Conservation (phyloP, 495 filamentous ascomycete species). For the Penicillium cinerascens region DNA sequence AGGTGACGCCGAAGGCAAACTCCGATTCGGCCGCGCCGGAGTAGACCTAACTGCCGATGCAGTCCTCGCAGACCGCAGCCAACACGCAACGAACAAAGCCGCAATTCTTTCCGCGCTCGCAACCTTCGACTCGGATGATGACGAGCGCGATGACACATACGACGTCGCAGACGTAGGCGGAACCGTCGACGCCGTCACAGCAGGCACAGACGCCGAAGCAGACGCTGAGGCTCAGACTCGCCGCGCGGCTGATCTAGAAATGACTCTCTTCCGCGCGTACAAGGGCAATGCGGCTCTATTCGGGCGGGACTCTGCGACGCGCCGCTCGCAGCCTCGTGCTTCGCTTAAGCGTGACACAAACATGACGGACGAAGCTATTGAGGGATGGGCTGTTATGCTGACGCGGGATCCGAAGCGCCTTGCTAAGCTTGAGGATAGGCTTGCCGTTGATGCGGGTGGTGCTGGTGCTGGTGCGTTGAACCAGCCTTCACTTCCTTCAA, state of each 20-base stretch:
- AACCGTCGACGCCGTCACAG: constrained; percentile 60
- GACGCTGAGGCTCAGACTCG: constrained; percentile 34
- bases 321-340: constrained; percentile 57
- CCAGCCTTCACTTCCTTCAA: constrained; percentile 59
- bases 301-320: constrained; percentile 61
- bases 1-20: constrained; percentile 45
- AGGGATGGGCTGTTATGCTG: constrained; percentile 91
- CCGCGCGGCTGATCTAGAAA: constrained; percentile 27
- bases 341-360: constrained; percentile 72
- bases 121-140: constrained; percentile 89
- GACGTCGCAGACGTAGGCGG: constrained; percentile 88
- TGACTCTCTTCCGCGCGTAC: constrained; percentile 64
- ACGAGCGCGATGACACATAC: constrained; percentile 97
- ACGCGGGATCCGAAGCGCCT: constrained; percentile 62
- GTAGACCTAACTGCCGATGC: constrained; percentile 60
- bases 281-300: constrained; percentile 61
- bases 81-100: constrained; percentile 68
- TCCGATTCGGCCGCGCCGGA: constrained; percentile 76
- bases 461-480: constrained; percentile 24
- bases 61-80: constrained; percentile 48
- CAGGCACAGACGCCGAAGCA: constrained; percentile 38
- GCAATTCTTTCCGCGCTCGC: constrained; percentile 89
- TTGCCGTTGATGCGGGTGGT: constrained; percentile 54
- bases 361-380: constrained; percentile 91
- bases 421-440: constrained; percentile 62